Conservation (phyloP, 2,329 filamentous ascomycete genomes). For the Allantophomopsis lycopodina region DNA sequence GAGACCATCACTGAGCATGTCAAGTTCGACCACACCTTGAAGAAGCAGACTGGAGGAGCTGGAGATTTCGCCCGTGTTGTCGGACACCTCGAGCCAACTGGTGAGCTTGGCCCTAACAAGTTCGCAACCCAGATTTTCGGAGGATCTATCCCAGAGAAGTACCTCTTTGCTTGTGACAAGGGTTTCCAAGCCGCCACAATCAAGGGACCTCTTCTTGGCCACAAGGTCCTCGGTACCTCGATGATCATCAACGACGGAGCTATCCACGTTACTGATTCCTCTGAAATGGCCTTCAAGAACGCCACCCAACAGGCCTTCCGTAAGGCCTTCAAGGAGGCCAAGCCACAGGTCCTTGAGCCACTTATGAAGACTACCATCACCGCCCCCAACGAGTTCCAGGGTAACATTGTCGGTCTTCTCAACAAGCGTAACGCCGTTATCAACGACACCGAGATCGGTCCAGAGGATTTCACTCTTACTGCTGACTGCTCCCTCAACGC, state of each 20-base stretch:
- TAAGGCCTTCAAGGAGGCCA: slow-evolving; percentile 74
- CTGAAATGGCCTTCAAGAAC: slow-evolving; percentile 88
- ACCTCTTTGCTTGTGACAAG: slow-evolving; percentile 85
- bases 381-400: slow-evolving; percentile 94
- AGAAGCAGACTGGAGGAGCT: slow-evolving; percentile 89
- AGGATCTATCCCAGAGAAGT: slow-evolving; percentile 91
- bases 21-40: slow-evolving; percentile 85
- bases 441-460: slow-evolving; percentile 85
- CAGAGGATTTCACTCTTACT: slow-evolving; percentile 84
- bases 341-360: slow-evolving; percentile 80
- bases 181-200: slow-evolving; percentile 75
- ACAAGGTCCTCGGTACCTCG: slow-evolving; percentile 75
- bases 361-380: slow-evolving; percentile 98
- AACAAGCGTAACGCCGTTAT: slow-evolving; percentile 97
- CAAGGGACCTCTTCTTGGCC: slow-evolving; percentile 82
- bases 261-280: slow-evolving; percentile 95
- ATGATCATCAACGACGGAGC: slow-evolving; percentile 96
- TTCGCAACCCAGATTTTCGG: slow-evolving; percentile 84
- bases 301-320: slow-evolving; percentile 95
- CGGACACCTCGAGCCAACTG: slow-evolving; percentile 81
- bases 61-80: slow-evolving; percentile 91
- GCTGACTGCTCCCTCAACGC: slow-evolving; percentile 89
- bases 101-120: slow-evolving; percentile 55
- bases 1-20: slow-evolving; percentile 76
- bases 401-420: slow-evolving; percentile 83